Evolutionary conservation across 164 flowering plant species (phyloP).

Genomic region (Stephania cephalantha): DNA sequence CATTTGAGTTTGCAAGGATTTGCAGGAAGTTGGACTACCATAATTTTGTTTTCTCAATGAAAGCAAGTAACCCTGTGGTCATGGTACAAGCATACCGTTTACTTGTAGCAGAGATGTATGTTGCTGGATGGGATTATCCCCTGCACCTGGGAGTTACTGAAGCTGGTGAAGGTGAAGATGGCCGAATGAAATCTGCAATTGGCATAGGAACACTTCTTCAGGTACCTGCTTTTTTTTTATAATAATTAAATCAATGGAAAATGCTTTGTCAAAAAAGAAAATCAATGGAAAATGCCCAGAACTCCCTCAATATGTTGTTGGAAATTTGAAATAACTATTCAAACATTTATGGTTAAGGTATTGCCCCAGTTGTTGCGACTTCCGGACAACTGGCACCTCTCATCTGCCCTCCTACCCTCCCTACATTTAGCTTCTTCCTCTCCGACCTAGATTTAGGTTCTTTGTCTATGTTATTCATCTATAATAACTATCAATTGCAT

Average conservation of each 20-base stretch:
- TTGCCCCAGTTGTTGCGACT: not conserved
- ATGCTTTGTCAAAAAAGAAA: not conserved
- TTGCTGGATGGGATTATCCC: conserved; percentile 96
- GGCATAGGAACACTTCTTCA: conserved; percentile 98
- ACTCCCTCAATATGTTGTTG: not conserved
- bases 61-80: conserved; percentile 97
- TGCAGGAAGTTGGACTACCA: conserved; percentile 89
- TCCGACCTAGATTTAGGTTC: too few species aligned
- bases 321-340: not conserved
- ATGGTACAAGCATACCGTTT: conserved; percentile 98
- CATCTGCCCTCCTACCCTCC: too few species aligned
- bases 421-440: too few species aligned
- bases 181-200: conserved; percentile 97
- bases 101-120: conserved; percentile 95
- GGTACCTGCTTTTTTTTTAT: conserved; percentile 30
- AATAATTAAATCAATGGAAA: not conserved
- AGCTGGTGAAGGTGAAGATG: conserved; percentile 99
- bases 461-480: too few species aligned
- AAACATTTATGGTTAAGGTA: not conserved
- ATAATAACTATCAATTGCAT: not conserved
- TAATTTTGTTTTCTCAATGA: conserved; percentile 96
- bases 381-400: too few species aligned
- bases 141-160: conserved; percentile 96
- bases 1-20: conserved; percentile 95
- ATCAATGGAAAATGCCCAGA: not conserved